A percentile compares a stretch with the other conserved stretches of the same genome.
phyloP scores from a whole-genome alignment of 2,329 filamentous ascomycete species.

The Botryotinia globosa region DNA sequence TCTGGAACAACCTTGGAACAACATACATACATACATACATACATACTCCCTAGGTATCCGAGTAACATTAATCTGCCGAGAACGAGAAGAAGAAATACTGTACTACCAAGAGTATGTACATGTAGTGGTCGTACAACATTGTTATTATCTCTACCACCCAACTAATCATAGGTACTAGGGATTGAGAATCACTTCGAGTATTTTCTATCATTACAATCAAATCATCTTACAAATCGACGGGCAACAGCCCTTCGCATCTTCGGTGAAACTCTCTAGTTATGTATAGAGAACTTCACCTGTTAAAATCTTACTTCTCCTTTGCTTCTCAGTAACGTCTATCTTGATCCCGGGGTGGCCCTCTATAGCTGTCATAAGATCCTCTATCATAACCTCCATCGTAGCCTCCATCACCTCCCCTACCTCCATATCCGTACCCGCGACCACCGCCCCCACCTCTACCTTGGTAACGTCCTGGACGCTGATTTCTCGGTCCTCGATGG shows the following conservation, averaged over 20 bases:
- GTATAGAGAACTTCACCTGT: neutral
- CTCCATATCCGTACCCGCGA: conserved; percentile 7
- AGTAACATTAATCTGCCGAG: neutral
- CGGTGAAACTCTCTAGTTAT: neutral
- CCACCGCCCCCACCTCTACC: conserved; percentile 2
- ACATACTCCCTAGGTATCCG: neutral
- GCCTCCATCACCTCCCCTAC: conserved; percentile 15
- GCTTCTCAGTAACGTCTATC: conserved; percentile 18
- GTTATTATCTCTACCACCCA: neutral
- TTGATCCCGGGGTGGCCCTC: conserved; percentile 15
- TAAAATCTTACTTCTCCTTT: neutral
- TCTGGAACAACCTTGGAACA: neutral
- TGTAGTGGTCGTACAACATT: neutral
- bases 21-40: no score
- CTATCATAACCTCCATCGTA: conserved; percentile 19
- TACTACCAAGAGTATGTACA: neutral
- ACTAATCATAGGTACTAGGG: neutral
- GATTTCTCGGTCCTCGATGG: conserved; percentile 35
- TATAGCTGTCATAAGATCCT: conserved; percentile 13
- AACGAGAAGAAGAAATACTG: neutral
- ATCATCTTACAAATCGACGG: neutral
- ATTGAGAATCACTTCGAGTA: neutral
- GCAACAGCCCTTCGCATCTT: neutral
- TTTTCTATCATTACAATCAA: neutral
- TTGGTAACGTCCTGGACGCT: neutral